A percentile compares a stretch with the other conserved stretches of the same genome.
Conservation (phyloP, 257 asterid genomes). For the Anisodus tanguticus region DNA sequence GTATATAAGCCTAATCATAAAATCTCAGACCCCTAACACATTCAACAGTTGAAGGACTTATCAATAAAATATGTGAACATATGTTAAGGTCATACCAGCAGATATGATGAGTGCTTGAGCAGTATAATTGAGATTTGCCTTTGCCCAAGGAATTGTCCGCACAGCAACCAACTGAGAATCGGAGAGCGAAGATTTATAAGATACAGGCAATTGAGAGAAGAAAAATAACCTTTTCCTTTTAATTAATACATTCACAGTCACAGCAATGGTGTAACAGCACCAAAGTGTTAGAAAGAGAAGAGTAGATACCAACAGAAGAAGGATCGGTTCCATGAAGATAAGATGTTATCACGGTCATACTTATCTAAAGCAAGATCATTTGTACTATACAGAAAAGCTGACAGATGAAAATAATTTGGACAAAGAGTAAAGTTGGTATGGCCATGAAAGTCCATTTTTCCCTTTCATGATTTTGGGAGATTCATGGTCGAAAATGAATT, state of each 20-base stretch:
- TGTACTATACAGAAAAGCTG: not conserved
- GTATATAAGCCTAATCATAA: not conserved
- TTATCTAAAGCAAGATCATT: not conserved
- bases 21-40: not conserved
- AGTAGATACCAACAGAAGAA: not conserved
- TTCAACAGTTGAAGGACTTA: conserved; percentile 2
- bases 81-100: conserved; percentile 54
- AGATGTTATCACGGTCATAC: not conserved
- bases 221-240: not conserved
- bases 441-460: not conserved
- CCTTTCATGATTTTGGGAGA: not conserved
- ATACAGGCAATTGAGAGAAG: not conserved
- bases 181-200: conserved; percentile 18
- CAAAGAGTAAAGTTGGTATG: not conserved
- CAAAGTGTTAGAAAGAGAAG: not conserved
- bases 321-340: not conserved
- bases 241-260: not conserved
- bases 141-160: conserved; percentile 84
- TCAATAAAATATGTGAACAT: conserved; percentile 19
- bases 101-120: conserved; percentile 85
- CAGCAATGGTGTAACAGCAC: not conserved
- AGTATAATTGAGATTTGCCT: conserved; percentile 80
- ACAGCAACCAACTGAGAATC: conserved; percentile 63
- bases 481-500: not conserved
- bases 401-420: not conserved